phyloP scores from a whole-genome alignment of 2,329 filamentous ascomycete species.

The Stagonosporopsis cucurbitacearum region DNA sequence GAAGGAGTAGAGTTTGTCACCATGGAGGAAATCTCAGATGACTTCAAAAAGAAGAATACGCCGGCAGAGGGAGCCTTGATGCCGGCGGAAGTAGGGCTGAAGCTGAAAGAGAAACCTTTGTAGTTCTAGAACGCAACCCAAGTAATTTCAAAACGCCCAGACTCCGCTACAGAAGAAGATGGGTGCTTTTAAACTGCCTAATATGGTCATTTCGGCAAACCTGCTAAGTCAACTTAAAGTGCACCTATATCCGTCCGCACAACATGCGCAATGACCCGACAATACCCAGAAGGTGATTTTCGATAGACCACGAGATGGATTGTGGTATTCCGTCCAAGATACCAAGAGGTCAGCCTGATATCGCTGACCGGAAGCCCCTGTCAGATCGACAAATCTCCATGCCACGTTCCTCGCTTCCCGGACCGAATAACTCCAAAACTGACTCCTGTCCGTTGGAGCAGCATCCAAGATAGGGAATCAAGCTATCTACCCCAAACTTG shows the following conservation, averaged over 20 bases:
- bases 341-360: background rate
- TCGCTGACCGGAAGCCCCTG: constrained; percentile 1
- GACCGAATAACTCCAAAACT: constrained; percentile 7
- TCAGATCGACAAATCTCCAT: constrained; percentile 5
- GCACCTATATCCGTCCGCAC: no score
- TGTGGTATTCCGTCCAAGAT: background rate
- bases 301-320: background rate
- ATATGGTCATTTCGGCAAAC: constrained; percentile 1
- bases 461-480: background rate
- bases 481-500: constrained; percentile 33
- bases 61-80: constrained; percentile 65
- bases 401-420: constrained; percentile 8
- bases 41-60: constrained; percentile 71
- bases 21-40: constrained; percentile 73
- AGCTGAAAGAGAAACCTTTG: constrained; percentile 49
- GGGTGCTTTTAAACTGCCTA: background rate
- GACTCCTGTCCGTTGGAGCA: constrained; percentile 21
- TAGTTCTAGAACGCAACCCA: background rate
- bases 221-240: background rate
- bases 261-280: background rate
- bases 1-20: constrained; percentile 71
- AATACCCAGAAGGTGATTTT: background rate
- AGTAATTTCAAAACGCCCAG: background rate
- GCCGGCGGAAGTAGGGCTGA: constrained; percentile 63
- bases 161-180: background rate